Percentiles rank a stretch among this genome's conserved stretches.
Conservation (phyloP, 1,284 basidiomycete genomes). For the Marasmius fiardii region DNA sequence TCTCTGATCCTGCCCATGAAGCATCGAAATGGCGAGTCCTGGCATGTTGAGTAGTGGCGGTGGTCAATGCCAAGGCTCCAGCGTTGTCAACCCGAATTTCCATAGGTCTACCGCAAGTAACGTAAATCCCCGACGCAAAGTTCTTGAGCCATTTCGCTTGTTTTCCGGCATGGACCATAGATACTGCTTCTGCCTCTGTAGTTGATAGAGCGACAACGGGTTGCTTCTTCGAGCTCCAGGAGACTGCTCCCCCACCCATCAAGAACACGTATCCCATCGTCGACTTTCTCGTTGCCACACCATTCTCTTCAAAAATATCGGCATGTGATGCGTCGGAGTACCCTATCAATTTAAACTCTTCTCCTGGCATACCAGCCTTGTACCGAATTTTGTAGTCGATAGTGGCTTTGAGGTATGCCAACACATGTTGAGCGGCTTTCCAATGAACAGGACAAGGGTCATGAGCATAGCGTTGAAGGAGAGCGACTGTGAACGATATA, state of each 20-base stretch:
- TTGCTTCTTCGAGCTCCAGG: constrained; percentile 14
- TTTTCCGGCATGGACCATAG: constrained; percentile 24
- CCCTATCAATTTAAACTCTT: constrained; percentile 10
- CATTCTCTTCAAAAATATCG: constrained; percentile 23
- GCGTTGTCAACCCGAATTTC: neutral
- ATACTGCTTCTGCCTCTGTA: constrained; percentile 9
- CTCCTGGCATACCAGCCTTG: constrained; percentile 19
- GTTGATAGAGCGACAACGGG: too few species aligned
- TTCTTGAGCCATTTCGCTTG: constrained; percentile 32
- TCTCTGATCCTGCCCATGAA: neutral
- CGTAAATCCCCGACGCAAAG: constrained; percentile 24
- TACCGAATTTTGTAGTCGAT: too few species aligned
- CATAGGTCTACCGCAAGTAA: neutral
- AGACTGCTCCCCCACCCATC: constrained; percentile 22
- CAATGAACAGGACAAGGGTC: constrained; percentile 28
- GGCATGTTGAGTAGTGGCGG: neutral
- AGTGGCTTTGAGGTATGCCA: constrained; percentile 27
- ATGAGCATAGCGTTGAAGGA: constrained; percentile 21
- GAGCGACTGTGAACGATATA: constrained; percentile 25
- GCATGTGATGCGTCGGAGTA: constrained; percentile 18
- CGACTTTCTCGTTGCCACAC: constrained; percentile 22
- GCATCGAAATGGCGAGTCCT: neutral
- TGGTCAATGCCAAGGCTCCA: neutral
- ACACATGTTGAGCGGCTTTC: constrained; percentile 23
- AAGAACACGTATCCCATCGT: constrained; percentile 28